Base-by-base conservation (phyloP, 306 rosid genomes). In the Prunus kanzakura region DNA sequence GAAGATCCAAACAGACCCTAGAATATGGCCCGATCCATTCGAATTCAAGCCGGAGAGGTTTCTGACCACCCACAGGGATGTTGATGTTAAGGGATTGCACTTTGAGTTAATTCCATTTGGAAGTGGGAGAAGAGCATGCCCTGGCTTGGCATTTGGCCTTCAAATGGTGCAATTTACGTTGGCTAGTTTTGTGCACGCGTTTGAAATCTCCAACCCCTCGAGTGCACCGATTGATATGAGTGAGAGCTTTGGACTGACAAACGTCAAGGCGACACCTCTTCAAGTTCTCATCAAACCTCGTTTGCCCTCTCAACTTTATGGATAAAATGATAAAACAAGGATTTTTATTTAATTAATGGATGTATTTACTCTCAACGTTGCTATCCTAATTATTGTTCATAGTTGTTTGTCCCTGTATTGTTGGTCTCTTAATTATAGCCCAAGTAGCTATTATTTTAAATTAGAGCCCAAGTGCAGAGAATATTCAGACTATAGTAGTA, bases 1-100 rank as follows among this genome's bases (percentile, higher is more conserved):
- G 7, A 88, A 91, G 81, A 51, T 89, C 11, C 91, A 85, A 23
- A 67, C 69, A 1, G 87, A 85, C 56, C 84, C 88, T 1, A 9
- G 8, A 0, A 72, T 70, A 0, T 87, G 86, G 82, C 8, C 68
- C 19, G 85, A 85, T 11, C 88, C 87, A 11, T 62, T 83, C 3
- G 75, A 86, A 65, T 89, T 85, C 80, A 74, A 69, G 68, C 94
- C 90, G 0, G 89, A 89, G 74, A 85, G 90, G 45, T 87, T 87
- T 50, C 49, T 89, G 51, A 84, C 61, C 11, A 79, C 77, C 4
- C 89, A 90, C 54, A 84, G 76, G 43, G 60, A 32, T 18, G 50
- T 88, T 7, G 89, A 90, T 60, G 74, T 84, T 0, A 88, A 58
- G 66, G 90, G 90, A 7, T 71, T 81, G 1, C 75, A 81, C 63